Evolutionary conservation across 2,329 filamentous ascomycete species (phyloP).

Genomic region (Nannizzia gypsea): DNA sequence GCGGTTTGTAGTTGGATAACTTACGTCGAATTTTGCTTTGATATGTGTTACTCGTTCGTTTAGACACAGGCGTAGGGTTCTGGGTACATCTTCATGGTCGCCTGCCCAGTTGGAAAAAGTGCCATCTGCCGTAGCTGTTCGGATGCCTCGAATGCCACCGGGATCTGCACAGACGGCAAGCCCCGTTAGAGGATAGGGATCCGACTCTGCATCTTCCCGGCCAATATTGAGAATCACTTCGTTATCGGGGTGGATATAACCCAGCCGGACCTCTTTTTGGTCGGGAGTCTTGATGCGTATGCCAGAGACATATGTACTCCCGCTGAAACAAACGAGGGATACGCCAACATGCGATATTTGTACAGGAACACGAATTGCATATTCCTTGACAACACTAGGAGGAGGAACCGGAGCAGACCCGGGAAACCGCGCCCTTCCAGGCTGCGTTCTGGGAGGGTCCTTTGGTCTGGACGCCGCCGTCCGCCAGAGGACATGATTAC

Average conservation of each 20-base stretch:
- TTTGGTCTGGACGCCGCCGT: not conserved
- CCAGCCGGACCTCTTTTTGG: constrained; percentile 6
- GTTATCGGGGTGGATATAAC: constrained; percentile 10
- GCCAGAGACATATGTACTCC: constrained; percentile 12
- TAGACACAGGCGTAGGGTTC: constrained; percentile 15
- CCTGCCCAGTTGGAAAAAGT: constrained; percentile 14
- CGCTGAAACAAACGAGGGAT: constrained; percentile 12
- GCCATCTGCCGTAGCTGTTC: constrained; percentile 11
- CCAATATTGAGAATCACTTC: constrained; percentile 9
- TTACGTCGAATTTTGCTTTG: constrained; percentile 16
- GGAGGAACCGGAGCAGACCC: not conserved
- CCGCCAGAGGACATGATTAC: constrained; percentile 9
- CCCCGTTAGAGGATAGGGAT: constrained; percentile 10
- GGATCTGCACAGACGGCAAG: constrained; percentile 14
- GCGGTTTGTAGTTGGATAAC: not conserved
- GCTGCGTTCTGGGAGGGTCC: not conserved
- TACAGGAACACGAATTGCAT: constrained; percentile 5
- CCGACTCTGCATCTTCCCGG: not conserved
- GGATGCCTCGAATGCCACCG: constrained; percentile 15
- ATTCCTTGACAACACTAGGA: not conserved
- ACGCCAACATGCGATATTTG: constrained; percentile 11
- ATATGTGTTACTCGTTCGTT: constrained; percentile 13
- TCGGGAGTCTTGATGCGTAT: constrained; percentile 9
- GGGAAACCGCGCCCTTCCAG: not conserved
- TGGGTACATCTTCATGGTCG: constrained; percentile 11